These are phyloP conservation scores for Xylaria sp. DNA, from an alignment of 2,329 filamentous ascomycete genomes.

Conservation along the genomic window DNA sequence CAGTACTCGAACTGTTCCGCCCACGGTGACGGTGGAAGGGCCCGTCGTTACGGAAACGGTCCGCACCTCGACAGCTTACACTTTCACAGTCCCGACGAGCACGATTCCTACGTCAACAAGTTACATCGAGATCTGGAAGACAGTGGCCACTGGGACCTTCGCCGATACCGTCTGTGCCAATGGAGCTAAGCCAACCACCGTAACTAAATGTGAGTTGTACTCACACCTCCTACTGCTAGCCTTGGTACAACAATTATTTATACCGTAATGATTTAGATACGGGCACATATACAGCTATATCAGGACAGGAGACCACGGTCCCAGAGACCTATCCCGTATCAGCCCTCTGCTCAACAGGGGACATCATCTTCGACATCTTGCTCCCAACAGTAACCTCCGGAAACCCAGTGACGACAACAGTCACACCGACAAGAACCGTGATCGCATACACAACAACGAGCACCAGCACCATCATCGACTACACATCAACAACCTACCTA, in stretches of 20 bases:
- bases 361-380: neutral
- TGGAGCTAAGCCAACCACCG: constrained; percentile 5
- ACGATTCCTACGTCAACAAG: constrained; percentile 3
- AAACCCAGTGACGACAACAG: neutral
- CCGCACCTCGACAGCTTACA: neutral
- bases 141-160: constrained; percentile 9
- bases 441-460: neutral
- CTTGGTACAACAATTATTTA: neutral
- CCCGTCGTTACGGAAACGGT: neutral
- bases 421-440: neutral
- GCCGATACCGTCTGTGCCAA: constrained; percentile 15
- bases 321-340: constrained; percentile 6
- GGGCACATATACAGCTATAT: constrained; percentile 9
- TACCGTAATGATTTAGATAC: neutral
- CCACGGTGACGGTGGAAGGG: neutral
- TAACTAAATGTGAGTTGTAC: constrained; percentile 7
- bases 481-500: neutral
- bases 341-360: constrained; percentile 9
- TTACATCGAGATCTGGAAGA: constrained; percentile 4
- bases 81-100: neutral
- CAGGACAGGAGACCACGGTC: constrained; percentile 12
- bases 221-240: too few species aligned
- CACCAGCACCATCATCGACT: neutral
- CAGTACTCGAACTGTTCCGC: neutral
- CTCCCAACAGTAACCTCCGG: neutral